Base-by-base conservation (phyloP, 2,329 filamentous ascomycete species). In the Elsinoe australis region DNA sequence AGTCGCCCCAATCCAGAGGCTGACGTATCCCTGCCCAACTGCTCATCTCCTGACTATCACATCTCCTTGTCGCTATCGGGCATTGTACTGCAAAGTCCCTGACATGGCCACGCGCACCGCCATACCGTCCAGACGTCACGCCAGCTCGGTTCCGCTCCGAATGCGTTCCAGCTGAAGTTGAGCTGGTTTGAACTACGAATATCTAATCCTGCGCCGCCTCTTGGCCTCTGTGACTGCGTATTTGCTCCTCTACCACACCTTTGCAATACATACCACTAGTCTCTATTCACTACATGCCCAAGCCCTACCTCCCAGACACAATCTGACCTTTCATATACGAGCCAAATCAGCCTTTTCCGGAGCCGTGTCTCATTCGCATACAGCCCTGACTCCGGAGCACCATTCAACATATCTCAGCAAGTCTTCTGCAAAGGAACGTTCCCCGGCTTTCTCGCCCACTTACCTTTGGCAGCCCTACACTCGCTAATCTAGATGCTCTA, bases 201-300 rank as follows among this genome's bases (percentile, higher is more conserved):
- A 21, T 32, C 26, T 19, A 14, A 21, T 32, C 39, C 39, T 44
- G 39, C 39, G 39, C 39, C 39, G 39, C 39, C 39, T 44, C 39
- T 44, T 44, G 39, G 39, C 39, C n/a, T 21, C 14, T 44, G 39
- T 44, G 39, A 44, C 14, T 44, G 39, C 39, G 39, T 44, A 44
- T 19, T 14, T 31, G n/a, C 12, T 6, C 26, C 31, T 8, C 15
- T 32, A 32, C 15, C 39, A 32, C 21, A 44, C 26, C 18, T 44
- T 44, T 31, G 21, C 17, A 32, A 24, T 19, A 21, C 24, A 44
- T 44, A 44, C 39, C 26, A 19, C 8, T 15, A 15, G 24, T 31
- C 12, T 21, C 39, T 44, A 44, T 10, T n/a, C n/a, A n/a, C n/a
- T n/a, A n/a, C n/a, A n/a, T n/a, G n/a, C n/a, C n/a, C n/a, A n/a